phyloP scores from a whole-genome alignment of 108 stramenopile genomes.

The Fragilaria radians region DNA sequence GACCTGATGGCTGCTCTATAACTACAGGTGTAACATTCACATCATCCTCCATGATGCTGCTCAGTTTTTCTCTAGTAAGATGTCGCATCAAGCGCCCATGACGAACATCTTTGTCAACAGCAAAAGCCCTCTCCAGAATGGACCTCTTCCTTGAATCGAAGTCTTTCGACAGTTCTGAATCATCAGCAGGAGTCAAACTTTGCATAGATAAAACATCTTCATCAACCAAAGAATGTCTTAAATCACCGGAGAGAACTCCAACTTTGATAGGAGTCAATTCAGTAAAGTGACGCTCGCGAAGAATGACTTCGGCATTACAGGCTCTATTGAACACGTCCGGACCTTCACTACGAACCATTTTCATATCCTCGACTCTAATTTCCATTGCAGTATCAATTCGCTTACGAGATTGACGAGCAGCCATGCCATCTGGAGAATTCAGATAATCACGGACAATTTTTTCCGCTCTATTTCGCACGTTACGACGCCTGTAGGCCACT shows the following conservation, averaged over 20 bases:
- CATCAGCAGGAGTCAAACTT: conserved; percentile 46
- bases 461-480: conserved; percentile 62
- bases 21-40: neutral
- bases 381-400: neutral
- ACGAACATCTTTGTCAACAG: conserved; percentile 69
- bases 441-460: conserved; percentile 51
- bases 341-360: conserved; percentile 45
- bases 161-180: conserved; percentile 21
- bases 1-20: conserved; percentile 2
- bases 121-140: conserved; percentile 67
- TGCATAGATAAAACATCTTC: conserved; percentile 69
- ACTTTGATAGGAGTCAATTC: neutral
- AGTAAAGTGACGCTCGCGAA: conserved; percentile 6
- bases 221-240: conserved; percentile 39
- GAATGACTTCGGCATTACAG: conserved; percentile 40
- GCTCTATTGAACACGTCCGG: conserved; percentile 69
- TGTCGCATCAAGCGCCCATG: conserved; percentile 72
- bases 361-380: conserved; percentile 12
- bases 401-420: neutral
- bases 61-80: conserved; percentile 43
- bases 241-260: conserved; percentile 8
- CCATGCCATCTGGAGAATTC: conserved; percentile 26
- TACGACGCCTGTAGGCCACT: conserved; percentile 35
- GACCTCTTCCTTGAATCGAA: conserved; percentile 68
- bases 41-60: conserved; percentile 17